A percentile compares a stretch with the other conserved stretches of the same genome.
These are phyloP conservation scores for Cladosporium sp. DNA, from an alignment of 2,329 filamentous ascomycete species.

Conservation along the genomic window DNA sequence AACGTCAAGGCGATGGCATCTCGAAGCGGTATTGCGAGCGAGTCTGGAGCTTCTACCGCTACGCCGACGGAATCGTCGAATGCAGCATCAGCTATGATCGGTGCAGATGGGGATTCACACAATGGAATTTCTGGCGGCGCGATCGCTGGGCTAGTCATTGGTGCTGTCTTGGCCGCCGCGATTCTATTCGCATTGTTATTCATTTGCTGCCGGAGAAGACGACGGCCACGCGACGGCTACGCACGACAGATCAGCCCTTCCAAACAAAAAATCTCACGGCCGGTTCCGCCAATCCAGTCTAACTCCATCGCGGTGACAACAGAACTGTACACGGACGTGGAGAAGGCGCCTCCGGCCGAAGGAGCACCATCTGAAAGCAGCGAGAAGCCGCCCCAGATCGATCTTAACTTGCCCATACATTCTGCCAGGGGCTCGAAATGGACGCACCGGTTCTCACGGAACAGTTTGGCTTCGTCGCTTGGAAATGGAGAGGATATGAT, in stretches of 20 bases:
- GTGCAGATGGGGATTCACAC: conserved; percentile 4
- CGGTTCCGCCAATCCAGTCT: conserved; percentile 30
- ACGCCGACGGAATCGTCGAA: not conserved
- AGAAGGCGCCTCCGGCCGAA: conserved; percentile 31
- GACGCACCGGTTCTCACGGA: conserved; percentile 29
- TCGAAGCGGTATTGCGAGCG: conserved; percentile 12
- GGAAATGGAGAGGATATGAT: conserved; percentile 35
- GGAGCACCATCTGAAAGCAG: conserved; percentile 12
- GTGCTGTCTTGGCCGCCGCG: conserved; percentile 23
- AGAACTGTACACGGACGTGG: conserved; percentile 30
- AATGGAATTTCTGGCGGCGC: conserved; percentile 15
- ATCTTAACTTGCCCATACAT: conserved; percentile 28
- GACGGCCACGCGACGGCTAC: conserved; percentile 18
- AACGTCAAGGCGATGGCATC: conserved; percentile 20
- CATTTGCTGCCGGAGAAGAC: conserved; percentile 23
- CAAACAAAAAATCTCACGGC: conserved; percentile 36
- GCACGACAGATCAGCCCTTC: conserved; percentile 15
- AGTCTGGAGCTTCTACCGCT: conserved; percentile 15
- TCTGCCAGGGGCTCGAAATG: conserved; percentile 21
- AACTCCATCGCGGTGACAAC: conserved; percentile 19
- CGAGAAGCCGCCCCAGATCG: conserved; percentile 33
- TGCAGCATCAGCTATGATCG: conserved; percentile 1
- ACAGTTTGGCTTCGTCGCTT: conserved; percentile 32
- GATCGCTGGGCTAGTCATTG: conserved; percentile 31
- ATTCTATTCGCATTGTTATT: conserved; percentile 21